phyloP scores from a whole-genome alignment of 306 rosid genomes.

The Neltuma alba region DNA sequence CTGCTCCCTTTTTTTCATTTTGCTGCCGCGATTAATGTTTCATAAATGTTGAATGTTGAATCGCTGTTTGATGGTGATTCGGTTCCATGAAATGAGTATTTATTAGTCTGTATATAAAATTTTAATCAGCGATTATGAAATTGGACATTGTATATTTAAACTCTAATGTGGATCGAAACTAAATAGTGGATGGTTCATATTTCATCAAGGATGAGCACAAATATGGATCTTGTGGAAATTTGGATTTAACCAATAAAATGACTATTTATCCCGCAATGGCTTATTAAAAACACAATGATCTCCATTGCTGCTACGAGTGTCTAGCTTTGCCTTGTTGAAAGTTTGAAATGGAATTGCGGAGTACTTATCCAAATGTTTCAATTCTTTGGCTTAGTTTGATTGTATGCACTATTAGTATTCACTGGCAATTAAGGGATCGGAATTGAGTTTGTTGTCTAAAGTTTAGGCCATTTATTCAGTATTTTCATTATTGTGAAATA shows the following conservation, averaged over 20 bases:
- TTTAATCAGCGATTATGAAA: no score
- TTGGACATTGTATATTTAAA: no score
- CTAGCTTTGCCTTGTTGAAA: background rate
- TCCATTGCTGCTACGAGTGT: background rate
- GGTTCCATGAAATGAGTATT: no score
- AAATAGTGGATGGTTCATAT: no score
- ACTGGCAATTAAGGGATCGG: background rate
- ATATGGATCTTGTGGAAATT: background rate
- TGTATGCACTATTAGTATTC: background rate
- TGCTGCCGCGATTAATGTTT: no score
- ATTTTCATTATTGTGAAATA: background rate
- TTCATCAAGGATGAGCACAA: no score
- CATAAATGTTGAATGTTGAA: no score
- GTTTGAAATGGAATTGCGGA: background rate
- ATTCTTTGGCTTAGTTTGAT: background rate
- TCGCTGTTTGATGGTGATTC: no score
- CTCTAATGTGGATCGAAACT: no score
- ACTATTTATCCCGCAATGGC: no score
- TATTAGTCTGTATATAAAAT: no score
- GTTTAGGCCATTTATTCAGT: background rate
- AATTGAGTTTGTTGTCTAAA: background rate
- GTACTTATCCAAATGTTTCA: background rate
- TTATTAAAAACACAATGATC: background rate
- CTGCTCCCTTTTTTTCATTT: no score
- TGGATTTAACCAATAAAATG: background rate